A percentile compares a stretch with the other conserved stretches of the same genome.
phyloP scores from a whole-genome alignment of 306 rosid genomes.

The Cotoneaster glaucophyllus region DNA sequence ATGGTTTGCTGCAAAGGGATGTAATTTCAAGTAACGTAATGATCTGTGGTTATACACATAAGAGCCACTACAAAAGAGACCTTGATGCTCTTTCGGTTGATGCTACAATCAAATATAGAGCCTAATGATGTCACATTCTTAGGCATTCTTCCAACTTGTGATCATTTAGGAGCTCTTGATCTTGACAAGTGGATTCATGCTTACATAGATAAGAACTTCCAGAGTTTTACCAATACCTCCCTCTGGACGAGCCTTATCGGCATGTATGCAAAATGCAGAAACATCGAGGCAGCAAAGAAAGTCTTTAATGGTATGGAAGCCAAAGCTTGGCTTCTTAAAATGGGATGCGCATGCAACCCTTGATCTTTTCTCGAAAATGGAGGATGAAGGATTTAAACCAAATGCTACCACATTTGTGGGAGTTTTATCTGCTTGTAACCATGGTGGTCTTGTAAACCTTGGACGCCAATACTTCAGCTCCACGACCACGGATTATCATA shows the following conservation, averaged over 20 bases:
- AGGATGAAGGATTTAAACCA: slow-evolving; percentile 38
- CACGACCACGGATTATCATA: slow-evolving; percentile 43
- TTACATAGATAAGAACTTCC: slow-evolving; percentile 49
- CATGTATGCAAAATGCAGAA: slow-evolving; percentile 85
- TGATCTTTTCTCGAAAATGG: slow-evolving; percentile 46
- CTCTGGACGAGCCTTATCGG: slow-evolving; percentile 68
- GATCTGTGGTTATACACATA: slow-evolving; percentile 63
- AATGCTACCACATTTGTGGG: slow-evolving; percentile 83
- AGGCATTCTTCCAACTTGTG: slow-evolving; percentile 66
- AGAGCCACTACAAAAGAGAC: slow-evolving; percentile 52
- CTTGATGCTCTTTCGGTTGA: slow-evolving; percentile 46
- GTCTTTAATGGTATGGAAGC: slow-evolving; percentile 46
- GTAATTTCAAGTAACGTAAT: slow-evolving; percentile 84
- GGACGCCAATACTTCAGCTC: slow-evolving; percentile 51
- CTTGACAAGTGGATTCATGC: slow-evolving; percentile 90
- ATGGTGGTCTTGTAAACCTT: slow-evolving; percentile 57
- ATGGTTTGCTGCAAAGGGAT: slow-evolving; percentile 49
- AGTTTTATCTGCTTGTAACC: slow-evolving; percentile 74
- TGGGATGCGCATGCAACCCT: slow-evolving; percentile 56
- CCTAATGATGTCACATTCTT: slow-evolving; percentile 87
- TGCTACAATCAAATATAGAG: slow-evolving; percentile 47
- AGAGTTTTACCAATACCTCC: slow-evolving; percentile 30
- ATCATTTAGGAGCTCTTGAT: slow-evolving; percentile 78
- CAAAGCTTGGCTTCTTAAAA: slow-evolving; percentile 70
- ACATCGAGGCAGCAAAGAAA: slow-evolving; percentile 54